Percentiles rank a stretch among this genome's conserved stretches.
Evolutionary conservation across 2,329 filamentous ascomycete species (phyloP).

Genomic region (Xylaria sp.): DNA sequence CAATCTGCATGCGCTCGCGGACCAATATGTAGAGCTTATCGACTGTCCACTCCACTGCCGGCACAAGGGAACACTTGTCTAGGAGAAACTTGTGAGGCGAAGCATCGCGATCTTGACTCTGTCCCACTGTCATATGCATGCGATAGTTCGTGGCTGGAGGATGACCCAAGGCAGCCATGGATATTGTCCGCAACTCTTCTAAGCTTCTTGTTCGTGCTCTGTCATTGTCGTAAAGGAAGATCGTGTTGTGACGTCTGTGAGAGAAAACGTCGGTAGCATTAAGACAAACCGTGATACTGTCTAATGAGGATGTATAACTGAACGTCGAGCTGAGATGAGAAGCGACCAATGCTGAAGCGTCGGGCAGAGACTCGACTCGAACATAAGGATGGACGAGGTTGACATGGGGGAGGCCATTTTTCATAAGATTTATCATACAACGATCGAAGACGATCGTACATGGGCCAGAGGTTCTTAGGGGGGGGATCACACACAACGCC

Average conservation of each 20-base stretch:
- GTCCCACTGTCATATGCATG: slow-evolving; percentile 57
- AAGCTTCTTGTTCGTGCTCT: slow-evolving; percentile 24
- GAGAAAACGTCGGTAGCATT: slow-evolving; percentile 42
- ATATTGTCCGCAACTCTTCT: slow-evolving; percentile 30
- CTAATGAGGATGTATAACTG: slow-evolving; percentile 7
- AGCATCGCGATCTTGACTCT: slow-evolving; percentile 44
- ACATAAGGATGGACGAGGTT: slow-evolving; percentile 65
- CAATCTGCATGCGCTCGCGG: slow-evolving; percentile 38
- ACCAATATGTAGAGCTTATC: slow-evolving; percentile 48
- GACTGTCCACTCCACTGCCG: slow-evolving; percentile 44
- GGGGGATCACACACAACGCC: slow-evolving; percentile 57
- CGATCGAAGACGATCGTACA: slow-evolving; percentile 51
- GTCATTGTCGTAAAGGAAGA: slow-evolving; percentile 39
- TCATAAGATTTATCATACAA: slow-evolving; percentile 57
- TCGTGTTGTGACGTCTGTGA: slow-evolving; percentile 46
- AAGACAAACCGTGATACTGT: slow-evolving; percentile 31
- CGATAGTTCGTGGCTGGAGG: slow-evolving; percentile 30
- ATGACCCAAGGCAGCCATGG: slow-evolving; percentile 37
- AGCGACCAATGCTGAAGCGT: slow-evolving; percentile 39
- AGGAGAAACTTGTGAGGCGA: slow-evolving; percentile 47
- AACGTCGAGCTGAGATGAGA: slow-evolving; percentile 28
- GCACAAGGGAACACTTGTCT: slow-evolving; percentile 47
- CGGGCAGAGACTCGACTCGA: slow-evolving; percentile 39
- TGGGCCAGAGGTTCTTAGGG: slow-evolving; percentile 41
- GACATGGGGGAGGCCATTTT: slow-evolving; percentile 62